phyloP scores from a whole-genome alignment of 2,329 filamentous ascomycete genomes.

The Fusarium vanettenii region DNA sequence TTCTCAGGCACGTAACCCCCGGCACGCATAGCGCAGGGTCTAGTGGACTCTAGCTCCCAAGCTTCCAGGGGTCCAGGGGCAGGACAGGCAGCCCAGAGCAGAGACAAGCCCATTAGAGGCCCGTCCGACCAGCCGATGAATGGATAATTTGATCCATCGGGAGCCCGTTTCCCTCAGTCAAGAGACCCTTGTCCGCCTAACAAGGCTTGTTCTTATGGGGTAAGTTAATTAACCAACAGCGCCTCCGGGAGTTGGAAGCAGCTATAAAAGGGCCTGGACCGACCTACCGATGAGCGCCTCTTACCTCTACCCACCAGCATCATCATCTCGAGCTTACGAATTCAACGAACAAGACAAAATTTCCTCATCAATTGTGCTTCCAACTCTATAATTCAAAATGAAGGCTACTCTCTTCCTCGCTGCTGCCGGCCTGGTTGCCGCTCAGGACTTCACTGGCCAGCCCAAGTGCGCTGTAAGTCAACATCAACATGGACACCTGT shows the following conservation, averaged over 20 bases:
- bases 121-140: constrained; percentile 2
- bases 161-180: background rate
- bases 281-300: background rate
- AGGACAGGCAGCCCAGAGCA: background rate
- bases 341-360: background rate
- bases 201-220: background rate
- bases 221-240: background rate
- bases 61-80: constrained; percentile 25
- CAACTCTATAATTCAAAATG: constrained; percentile 48
- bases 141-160: background rate
- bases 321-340: background rate
- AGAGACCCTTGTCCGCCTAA: background rate
- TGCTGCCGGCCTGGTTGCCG: constrained; percentile 50
- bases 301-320: background rate
- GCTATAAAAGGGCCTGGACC: background rate
- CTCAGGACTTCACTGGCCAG: constrained; percentile 51
- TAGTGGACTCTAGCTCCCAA: background rate
- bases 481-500: background rate
- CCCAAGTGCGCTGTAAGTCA: constrained; percentile 56
- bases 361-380: constrained; percentile 13
- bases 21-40: background rate
- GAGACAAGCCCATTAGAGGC: background rate
- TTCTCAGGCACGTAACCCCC: background rate
- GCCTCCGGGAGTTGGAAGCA: background rate
- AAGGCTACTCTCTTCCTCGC: constrained; percentile 52